Evolutionary conservation across 2,329 filamentous ascomycete genomes (phyloP).

Genomic region (Tolypocladium sp.): DNA sequence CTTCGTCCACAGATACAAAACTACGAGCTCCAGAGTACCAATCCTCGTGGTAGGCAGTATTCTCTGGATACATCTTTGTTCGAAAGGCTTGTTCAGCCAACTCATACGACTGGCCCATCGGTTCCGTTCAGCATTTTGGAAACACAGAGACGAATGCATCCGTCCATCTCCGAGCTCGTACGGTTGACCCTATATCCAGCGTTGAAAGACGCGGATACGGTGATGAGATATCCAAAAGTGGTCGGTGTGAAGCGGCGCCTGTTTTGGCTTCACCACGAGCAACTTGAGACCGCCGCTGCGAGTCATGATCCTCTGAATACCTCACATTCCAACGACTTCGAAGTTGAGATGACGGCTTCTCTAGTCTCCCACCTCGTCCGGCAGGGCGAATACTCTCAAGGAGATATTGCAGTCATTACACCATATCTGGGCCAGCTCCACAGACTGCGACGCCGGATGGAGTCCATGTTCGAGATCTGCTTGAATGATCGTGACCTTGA

Average conservation of each 20-base stretch:
- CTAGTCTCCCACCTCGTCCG: constrained; percentile 56
- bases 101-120: constrained; percentile 10
- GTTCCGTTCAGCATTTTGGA: constrained; percentile 32
- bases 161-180: constrained; percentile 50
- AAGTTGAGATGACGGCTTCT: constrained; percentile 53
- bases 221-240: constrained; percentile 34
- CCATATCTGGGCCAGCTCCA: constrained; percentile 52
- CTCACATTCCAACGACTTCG: constrained; percentile 47
- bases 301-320: constrained; percentile 24
- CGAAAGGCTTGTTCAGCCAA: constrained; percentile 42
- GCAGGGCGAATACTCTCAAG: constrained; percentile 50
- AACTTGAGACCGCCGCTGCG: constrained; percentile 29
- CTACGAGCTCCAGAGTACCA: constrained; percentile 43
- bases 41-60: constrained; percentile 35
- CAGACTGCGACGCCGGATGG: constrained; percentile 36
- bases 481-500: constrained; percentile 54
- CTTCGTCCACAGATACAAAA: constrained; percentile 50
- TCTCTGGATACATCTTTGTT: constrained; percentile 52
- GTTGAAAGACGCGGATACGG: constrained; percentile 38
- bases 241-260: constrained; percentile 42
- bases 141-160: constrained; percentile 57
- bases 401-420: constrained; percentile 63
- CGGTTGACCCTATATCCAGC: constrained; percentile 46
- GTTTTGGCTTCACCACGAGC: constrained; percentile 54
- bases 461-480: constrained; percentile 46